Evolutionary conservation across 208 protist species (phyloP).

Genomic region (Trypanosoma congolense): DNA sequence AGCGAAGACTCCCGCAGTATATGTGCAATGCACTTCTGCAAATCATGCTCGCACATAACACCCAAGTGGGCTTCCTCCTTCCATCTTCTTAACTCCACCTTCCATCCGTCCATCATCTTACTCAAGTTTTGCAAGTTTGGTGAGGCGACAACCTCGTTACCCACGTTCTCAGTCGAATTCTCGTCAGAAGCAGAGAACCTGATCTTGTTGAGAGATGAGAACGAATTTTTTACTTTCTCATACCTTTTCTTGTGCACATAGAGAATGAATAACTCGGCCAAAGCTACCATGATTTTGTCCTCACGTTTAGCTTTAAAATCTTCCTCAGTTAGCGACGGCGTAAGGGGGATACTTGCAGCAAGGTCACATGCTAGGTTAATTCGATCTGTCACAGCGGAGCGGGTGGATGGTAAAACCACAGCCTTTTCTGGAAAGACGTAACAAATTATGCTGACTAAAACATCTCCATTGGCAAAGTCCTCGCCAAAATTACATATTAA

Average conservation of each 20-base stretch:
- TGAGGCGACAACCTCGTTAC: too few species aligned
- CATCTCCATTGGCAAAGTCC: constrained; percentile 70
- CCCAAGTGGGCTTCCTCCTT: neutral
- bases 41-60: constrained; percentile 8
- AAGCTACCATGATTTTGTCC: constrained; percentile 52
- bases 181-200: too few species aligned
- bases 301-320: constrained; percentile 65
- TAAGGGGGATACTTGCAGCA: constrained; percentile 35
- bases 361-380: constrained; percentile 42
- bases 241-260: constrained; percentile 7
- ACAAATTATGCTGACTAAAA: constrained; percentile 43
- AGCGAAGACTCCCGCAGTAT: constrained; percentile 21
- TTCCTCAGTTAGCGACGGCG: constrained; percentile 33
- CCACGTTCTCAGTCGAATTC: too few species aligned
- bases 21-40: constrained; percentile 12
- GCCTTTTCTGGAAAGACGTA: constrained; percentile 45
- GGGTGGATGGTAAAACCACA: constrained; percentile 18
- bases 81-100: constrained; percentile 10
- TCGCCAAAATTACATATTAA: constrained; percentile 40
- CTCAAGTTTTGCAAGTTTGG: too few species aligned
- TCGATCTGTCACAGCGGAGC: constrained; percentile 35
- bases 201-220: too few species aligned
- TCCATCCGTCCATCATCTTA: constrained; percentile 10
- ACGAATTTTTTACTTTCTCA: neutral
- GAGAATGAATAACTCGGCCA: constrained; percentile 22